Evolutionary conservation across 306 rosid genomes (phyloP).

Genomic region (Purshia tridentata): DNA sequence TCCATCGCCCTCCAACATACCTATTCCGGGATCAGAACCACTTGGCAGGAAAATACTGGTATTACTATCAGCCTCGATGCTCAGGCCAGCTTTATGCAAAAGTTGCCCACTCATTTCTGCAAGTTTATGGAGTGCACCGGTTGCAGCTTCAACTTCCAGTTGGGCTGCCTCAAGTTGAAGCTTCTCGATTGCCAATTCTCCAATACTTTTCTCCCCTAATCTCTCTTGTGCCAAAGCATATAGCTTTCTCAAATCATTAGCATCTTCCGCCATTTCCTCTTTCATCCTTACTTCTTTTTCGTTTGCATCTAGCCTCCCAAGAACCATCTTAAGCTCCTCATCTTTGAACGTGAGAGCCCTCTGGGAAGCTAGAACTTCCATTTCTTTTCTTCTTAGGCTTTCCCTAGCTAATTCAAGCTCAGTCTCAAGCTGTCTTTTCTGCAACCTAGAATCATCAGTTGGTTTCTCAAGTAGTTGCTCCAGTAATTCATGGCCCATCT

Average conservation of each 20-base stretch:
- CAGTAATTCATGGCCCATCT: slow-evolving; percentile 29
- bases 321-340: slow-evolving; percentile 69
- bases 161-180: slow-evolving; percentile 84
- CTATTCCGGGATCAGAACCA: slow-evolving; percentile 8
- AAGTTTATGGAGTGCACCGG: slow-evolving; percentile 71
- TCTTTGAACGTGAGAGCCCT: slow-evolving; percentile 69
- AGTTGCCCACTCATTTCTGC: slow-evolving; percentile 62
- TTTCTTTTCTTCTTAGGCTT: slow-evolving; percentile 62
- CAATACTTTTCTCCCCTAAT: slow-evolving; percentile 46
- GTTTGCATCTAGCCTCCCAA: slow-evolving; percentile 54
- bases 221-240: slow-evolving; percentile 64
- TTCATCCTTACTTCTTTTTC: slow-evolving; percentile 57
- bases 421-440: slow-evolving; percentile 53
- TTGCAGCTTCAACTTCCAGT: slow-evolving; percentile 76
- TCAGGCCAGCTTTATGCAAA: slow-evolving; percentile 41
- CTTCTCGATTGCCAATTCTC: slow-evolving; percentile 72
- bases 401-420: slow-evolving; percentile 69
- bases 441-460: slow-evolving; percentile 42
- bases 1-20: slow-evolving; percentile 20
- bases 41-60: slow-evolving; percentile 18
- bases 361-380: slow-evolving; percentile 66
- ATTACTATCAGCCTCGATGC: slow-evolving; percentile 45
- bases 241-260: slow-evolving; percentile 49
- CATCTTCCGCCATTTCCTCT: slow-evolving; percentile 49
- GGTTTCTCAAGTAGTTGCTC: slow-evolving; percentile 45